Base-by-base conservation (phyloP, 2,329 filamentous ascomycete species). In the Pseudogymnoascus sp. region DNA sequence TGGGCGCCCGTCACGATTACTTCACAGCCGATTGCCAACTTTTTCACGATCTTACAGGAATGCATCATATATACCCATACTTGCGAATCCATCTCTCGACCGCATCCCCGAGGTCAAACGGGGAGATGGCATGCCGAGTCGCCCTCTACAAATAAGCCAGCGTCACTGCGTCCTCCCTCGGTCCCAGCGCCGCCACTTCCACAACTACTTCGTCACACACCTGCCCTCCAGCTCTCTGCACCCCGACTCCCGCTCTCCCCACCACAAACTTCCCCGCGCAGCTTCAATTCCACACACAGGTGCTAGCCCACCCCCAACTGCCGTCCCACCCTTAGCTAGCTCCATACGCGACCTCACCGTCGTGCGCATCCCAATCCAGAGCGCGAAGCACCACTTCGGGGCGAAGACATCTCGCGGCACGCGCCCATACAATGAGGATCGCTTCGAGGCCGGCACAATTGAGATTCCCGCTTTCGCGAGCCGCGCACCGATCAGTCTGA, bases 161-260 rank as follows among this genome's bases (percentile, higher is more conserved):
- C 55, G 55, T 6, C 18, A 30, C 55, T 34, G 55, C 12, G 18
- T 57, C 18, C 55, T 57, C 21, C 55, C 28, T 21, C 30, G 26
- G 6, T 58, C 45, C 41, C 62, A 60, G 57, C 61, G 35, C 19
- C 67, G 68, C 15, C 37, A 65, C 38, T 97, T 97, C 73, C 91
- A 96, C 76, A 91, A 95, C 67, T 97, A 99, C 77, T 99, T 99
- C 73, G 90, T 97, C 62, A 96, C 94, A 7, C 90, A 96, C 72
- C 82, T 99, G 1, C 92, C 94, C 3, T 95, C 91, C 15, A 95
- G 91, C 12, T 96, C 92, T 3, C 80, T 96, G 45, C 89, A 96
- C 67, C 92, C 94, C 6, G 92, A 97, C 73, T 88, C 89, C 34
- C 80, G 84, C 60, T 75, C 78, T 15, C 84, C 84, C 28, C 87